Base-by-base conservation (phyloP, 805 yeast species). In the Peterozyma toletana region DNA sequence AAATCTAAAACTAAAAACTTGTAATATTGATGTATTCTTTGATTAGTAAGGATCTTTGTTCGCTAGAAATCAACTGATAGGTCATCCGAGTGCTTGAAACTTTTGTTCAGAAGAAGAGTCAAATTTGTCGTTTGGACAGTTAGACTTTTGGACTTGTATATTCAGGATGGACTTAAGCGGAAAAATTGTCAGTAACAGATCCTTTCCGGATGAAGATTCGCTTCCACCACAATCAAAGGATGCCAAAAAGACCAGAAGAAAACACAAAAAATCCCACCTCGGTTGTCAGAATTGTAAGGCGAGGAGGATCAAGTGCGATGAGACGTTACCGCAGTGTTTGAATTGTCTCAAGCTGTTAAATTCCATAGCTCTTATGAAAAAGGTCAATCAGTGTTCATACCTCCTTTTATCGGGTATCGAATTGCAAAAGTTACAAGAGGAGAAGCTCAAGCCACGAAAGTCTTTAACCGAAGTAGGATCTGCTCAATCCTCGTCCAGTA, bases 241-340 rank as follows among this genome's bases (percentile, higher is more conserved):
- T 29, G 17, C 42, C 29, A 70, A 68, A 55, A 67, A 64, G 54
- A 67, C 75, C 7, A 64, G 86, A 53, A 66, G 83, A 52, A 71
- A 73, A 47, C 88, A 82, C 59, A 67, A 81, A 46, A 82, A 82
- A 62, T 80, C 86, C 6, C 88, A 82, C 53, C 56, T 75, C 42
- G 91, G 93, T n/a, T 84, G 93, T 61, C 78, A 77, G 3, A 78
- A 80, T 16, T 80, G 86, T 59, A 79, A 80, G 53, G 65, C 69
- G 40, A 68, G 86, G 35, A 66, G 83, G 35, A 76, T 80, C 55
- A 80, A 80, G 51, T 80, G 86, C 57, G 84, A 80, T 57, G 86
- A 80, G 57, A 62, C 65, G 30, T 63, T 76, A n/a, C 86, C 85
- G 2, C 62, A 65, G 40, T 80, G 87, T 52, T 58, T 60, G 41